phyloP scores from a whole-genome alignment of 2,329 filamentous ascomycete species.

The Paecilomyces dactylethromorphus region DNA sequence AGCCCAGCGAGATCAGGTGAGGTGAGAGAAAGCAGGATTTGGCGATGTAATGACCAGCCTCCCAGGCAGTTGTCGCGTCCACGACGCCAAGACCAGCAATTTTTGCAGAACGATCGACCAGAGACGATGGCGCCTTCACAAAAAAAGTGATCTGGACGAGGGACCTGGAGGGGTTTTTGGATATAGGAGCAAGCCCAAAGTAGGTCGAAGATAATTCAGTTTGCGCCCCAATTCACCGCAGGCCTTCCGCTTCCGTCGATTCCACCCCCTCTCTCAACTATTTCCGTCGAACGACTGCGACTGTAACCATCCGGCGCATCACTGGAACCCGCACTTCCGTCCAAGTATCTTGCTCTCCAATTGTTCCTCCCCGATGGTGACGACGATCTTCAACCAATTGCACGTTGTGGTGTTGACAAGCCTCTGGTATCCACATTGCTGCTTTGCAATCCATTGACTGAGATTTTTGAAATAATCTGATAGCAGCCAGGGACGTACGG shows the following conservation, averaged over 20 bases:
- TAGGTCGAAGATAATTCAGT: neutral
- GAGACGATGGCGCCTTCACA: neutral
- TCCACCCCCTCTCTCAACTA: neutral
- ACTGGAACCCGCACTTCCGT: neutral
- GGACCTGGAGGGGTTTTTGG: neutral
- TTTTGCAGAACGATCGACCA: neutral
- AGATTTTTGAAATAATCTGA: too few relatives aligned
- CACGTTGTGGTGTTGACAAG: neutral
- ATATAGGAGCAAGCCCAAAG: neutral
- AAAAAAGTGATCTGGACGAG: neutral
- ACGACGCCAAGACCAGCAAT: constrained; percentile 7
- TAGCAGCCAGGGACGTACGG: neutral
- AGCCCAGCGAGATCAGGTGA: constrained; percentile 13
- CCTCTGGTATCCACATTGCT: neutral
- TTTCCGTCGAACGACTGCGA: neutral
- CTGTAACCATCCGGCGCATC: neutral
- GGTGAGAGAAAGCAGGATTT: neutral
- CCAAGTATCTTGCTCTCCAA: neutral
- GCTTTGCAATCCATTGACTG: neutral
- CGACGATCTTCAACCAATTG: neutral
- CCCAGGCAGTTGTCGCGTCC: neutral
- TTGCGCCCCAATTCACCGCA: neutral
- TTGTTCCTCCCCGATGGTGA: neutral
- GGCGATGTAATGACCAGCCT: constrained; percentile 4
- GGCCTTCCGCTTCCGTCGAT: neutral